Evolutionary conservation across 192 early-diverging fungal species (phyloP).

Genomic region (Podila minutissima): DNA sequence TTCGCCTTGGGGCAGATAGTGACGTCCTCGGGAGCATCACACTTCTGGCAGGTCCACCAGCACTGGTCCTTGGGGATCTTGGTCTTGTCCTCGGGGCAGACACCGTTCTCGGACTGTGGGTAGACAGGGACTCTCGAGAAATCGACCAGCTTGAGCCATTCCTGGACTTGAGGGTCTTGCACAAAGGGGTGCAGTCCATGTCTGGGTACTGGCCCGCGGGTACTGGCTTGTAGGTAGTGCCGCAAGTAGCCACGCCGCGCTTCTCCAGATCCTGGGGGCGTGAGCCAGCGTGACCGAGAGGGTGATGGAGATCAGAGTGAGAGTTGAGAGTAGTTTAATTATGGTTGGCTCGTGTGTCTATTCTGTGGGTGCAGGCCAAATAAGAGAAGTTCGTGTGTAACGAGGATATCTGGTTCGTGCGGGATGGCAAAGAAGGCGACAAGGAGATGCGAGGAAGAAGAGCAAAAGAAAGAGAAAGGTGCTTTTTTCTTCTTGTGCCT

Average conservation of each 20-base stretch:
- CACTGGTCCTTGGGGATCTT: conserved; percentile 52
- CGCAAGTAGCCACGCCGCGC: conserved; percentile 24
- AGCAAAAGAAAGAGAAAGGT: too few relatives aligned
- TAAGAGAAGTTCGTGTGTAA: too few relatives aligned
- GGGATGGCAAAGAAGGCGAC: too few relatives aligned
- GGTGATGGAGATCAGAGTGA: conserved; percentile 14
- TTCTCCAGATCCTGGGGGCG: conserved; percentile 19
- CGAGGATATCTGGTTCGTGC: too few relatives aligned
- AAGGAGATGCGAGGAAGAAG: too few relatives aligned
- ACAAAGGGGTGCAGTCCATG: conserved; percentile 38
- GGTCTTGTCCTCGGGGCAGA: conserved; percentile 27
- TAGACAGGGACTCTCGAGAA: conserved; percentile 35
- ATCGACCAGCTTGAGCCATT: conserved; percentile 47
- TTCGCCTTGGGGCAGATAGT: conserved; percentile 53
- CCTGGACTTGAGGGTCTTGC: conserved; percentile 36
- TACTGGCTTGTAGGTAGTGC: conserved; percentile 16
- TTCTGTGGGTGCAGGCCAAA: too few relatives aligned
- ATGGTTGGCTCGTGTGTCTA: too few relatives aligned
- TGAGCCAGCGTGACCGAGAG: not conserved
- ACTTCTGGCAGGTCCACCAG: conserved; percentile 64
- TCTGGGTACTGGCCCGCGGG: conserved; percentile 29
- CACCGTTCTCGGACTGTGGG: conserved; percentile 30
- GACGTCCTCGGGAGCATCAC: conserved; percentile 50
- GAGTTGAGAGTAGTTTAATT: not conserved
- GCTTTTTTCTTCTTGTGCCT: too few relatives aligned